Conservation (phyloP, 805 yeast species). For the Nakazawaea pomicola region DNA sequence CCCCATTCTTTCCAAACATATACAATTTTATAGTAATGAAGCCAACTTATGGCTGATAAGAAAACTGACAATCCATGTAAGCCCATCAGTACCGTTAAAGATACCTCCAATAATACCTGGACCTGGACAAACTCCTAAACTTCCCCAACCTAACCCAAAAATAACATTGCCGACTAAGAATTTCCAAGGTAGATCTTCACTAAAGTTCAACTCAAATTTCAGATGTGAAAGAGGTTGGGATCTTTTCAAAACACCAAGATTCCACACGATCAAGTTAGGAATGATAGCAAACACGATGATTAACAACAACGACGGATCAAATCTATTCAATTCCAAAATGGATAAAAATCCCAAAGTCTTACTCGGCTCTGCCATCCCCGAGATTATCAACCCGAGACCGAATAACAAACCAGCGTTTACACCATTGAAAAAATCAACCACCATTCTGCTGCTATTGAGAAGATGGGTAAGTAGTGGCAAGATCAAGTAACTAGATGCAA, state of each 20-base stretch:
- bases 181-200: conserved; percentile 20
- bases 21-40: background rate
- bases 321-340: conserved; percentile 27
- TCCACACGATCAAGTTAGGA: conserved; percentile 40
- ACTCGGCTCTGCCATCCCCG: conserved; percentile 41
- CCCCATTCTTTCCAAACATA: too few species aligned
- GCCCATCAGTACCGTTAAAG: conserved; percentile 20
- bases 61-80: conserved; percentile 25
- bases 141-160: conserved; percentile 52
- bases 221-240: background rate
- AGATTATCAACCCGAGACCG: conserved; percentile 40
- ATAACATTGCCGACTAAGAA: conserved; percentile 37
- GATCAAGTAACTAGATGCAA: conserved; percentile 20
- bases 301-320: conserved; percentile 43
- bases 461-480: conserved; percentile 21
- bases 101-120: conserved; percentile 36
- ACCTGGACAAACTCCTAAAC: conserved; percentile 49
- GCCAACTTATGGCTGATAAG: conserved; percentile 21
- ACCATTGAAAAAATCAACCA: conserved; percentile 17
- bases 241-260: conserved; percentile 16
- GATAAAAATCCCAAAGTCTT: conserved; percentile 44
- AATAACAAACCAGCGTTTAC: conserved; percentile 28
- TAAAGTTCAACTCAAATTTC: conserved; percentile 21
- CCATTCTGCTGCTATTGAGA: too few species aligned
- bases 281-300: conserved; percentile 38